phyloP scores from a whole-genome alignment of 1,139 yeast genomes.

The Yamadazyma sp. region DNA sequence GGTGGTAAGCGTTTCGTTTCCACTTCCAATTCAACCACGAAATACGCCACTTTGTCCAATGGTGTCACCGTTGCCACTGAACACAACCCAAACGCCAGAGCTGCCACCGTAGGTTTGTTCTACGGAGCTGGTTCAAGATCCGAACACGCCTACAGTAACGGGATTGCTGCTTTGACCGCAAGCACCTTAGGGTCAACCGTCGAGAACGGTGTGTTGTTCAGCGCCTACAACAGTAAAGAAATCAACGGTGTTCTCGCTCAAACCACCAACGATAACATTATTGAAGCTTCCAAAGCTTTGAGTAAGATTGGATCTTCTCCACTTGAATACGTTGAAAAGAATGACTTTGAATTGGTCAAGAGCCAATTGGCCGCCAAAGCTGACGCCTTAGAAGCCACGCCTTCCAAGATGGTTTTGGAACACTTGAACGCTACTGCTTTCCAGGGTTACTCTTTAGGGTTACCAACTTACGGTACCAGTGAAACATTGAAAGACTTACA shows the following conservation, averaged over 20 bases:
- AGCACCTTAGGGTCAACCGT: conserved; percentile 45
- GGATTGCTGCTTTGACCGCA: conserved; percentile 68
- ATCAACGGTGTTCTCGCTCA: conserved; percentile 54
- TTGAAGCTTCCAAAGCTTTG: conserved; percentile 43
- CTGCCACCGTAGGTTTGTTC: conserved; percentile 68
- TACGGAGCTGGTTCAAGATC: conserved; percentile 76
- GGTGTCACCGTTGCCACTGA: conserved; percentile 76
- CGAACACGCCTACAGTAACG: conserved; percentile 78
- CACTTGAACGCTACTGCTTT: conserved; percentile 79
- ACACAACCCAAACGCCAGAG: conserved; percentile 52
- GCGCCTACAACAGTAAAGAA: conserved; percentile 51
- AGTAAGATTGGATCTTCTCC: conserved; percentile 38
- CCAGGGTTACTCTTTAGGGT: conserved; percentile 78
- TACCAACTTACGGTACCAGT: conserved; percentile 72
- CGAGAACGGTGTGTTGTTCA: conserved; percentile 47
- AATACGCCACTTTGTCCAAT: conserved; percentile 68
- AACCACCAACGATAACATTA: conserved; percentile 44
- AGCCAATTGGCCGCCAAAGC: conserved; percentile 40
- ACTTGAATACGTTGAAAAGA: conserved; percentile 28
- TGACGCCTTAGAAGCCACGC: conserved; percentile 45
- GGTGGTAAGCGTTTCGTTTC: conserved; percentile 55
- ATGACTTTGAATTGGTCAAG: conserved; percentile 36
- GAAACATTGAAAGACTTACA: conserved; percentile 62
- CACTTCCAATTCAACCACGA: conserved; percentile 59
- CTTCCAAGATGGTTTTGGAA: conserved; percentile 56